Evolutionary conservation across 2,329 filamentous ascomycete genomes (phyloP).

Genomic region (Juglanconis sp.): DNA sequence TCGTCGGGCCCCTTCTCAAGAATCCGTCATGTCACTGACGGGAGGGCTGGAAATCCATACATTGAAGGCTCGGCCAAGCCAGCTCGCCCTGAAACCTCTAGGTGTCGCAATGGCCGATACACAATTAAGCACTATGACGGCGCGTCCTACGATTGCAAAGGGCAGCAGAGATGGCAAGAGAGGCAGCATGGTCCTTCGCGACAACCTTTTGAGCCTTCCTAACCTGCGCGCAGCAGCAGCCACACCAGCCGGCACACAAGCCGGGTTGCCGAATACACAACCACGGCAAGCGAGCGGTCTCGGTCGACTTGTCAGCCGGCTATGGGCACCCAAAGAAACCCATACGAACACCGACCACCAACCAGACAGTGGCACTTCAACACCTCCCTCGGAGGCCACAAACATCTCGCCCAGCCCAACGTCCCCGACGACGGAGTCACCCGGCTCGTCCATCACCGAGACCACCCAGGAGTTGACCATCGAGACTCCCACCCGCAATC

Average conservation of each 20-base stretch:
- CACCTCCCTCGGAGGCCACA: constrained; percentile 3
- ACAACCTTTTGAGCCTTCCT: constrained; percentile 44
- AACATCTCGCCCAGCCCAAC: constrained; percentile 11
- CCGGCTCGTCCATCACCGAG: constrained; percentile 14
- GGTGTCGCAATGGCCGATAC: constrained; percentile 53
- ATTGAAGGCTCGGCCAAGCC: constrained; percentile 70
- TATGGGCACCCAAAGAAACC: constrained; percentile 35
- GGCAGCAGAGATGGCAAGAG: constrained; percentile 36
- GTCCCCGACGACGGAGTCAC: constrained; percentile 6
- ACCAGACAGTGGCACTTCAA: neutral
- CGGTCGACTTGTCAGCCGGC: constrained; percentile 44
- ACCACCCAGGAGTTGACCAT: neutral
- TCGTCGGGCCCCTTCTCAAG: constrained; percentile 68
- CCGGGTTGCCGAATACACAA: neutral
- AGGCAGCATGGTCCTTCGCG: constrained; percentile 57
- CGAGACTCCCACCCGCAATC: neutral
- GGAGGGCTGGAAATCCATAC: constrained; percentile 91
- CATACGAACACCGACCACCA: neutral
- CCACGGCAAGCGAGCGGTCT: constrained; percentile 26
- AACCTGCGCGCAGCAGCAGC: constrained; percentile 24
- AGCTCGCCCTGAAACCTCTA: constrained; percentile 59
- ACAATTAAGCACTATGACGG: constrained; percentile 56
- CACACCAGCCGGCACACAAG: neutral
- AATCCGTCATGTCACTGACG: constrained; percentile 82
- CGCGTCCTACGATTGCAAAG: constrained; percentile 54